Evolutionary conservation across 2,329 filamentous ascomycete genomes (phyloP).

Genomic region (Aspergillus viridinutans): DNA sequence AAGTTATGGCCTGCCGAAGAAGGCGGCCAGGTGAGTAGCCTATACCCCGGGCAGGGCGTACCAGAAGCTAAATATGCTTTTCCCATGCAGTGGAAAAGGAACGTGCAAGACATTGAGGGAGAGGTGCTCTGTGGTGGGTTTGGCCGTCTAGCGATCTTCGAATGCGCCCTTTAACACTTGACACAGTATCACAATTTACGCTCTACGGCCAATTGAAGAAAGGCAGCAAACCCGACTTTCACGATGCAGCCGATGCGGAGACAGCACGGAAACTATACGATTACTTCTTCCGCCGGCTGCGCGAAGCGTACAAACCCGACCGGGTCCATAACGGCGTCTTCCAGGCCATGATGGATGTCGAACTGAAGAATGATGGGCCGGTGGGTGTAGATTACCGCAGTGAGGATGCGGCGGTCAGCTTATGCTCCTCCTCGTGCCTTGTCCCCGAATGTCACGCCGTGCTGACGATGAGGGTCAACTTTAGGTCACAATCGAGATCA

Average conservation of each 20-base stretch:
- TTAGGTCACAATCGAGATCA: conserved; percentile 45
- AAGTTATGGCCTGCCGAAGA: conserved; percentile 85
- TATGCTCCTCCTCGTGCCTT: conserved; percentile 26
- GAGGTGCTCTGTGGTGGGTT: conserved; percentile 84
- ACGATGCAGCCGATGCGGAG: conserved; percentile 73
- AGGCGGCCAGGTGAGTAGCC: conserved; percentile 56
- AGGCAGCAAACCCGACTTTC: conserved; percentile 92
- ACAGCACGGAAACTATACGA: conserved; percentile 80
- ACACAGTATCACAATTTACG: conserved; percentile 89
- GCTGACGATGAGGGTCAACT: conserved; percentile 5
- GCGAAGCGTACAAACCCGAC: conserved; percentile 65
- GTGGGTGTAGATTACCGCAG: conserved; percentile 60
- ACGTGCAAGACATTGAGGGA: conserved; percentile 79
- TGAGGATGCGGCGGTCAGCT: conserved; percentile 53
- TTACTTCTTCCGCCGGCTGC: conserved; percentile 73
- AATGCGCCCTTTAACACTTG: not conserved
- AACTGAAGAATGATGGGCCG: conserved; percentile 79
- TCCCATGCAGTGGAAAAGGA: conserved; percentile 75
- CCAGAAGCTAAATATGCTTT: conserved; percentile 3
- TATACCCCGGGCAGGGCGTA: not conserved
- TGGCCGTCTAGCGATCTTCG: conserved; percentile 19
- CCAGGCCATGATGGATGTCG: conserved; percentile 98
- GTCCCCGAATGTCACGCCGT: conserved; percentile 3
- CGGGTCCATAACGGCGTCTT: conserved; percentile 93
- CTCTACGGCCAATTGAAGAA: conserved; percentile 91